A percentile compares a stretch with the other conserved stretches of the same genome.
Conservation (phyloP, 179 eudicot species). For the Silene noctiflora region DNA sequence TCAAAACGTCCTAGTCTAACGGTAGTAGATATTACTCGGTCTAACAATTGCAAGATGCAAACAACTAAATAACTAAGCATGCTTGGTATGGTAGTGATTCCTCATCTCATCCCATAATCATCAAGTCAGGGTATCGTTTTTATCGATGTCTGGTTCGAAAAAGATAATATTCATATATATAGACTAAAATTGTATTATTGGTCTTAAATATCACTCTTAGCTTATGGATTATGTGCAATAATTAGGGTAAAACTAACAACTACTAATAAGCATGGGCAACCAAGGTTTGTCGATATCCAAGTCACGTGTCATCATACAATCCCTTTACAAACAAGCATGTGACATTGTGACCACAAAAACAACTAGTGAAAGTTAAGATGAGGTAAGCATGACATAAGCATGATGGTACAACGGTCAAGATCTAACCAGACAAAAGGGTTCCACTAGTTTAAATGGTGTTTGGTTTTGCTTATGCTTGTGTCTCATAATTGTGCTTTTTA, state of each 20-base stretch:
- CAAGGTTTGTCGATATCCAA: background rate
- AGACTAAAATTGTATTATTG: background rate
- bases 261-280: no score
- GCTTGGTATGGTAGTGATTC: no score
- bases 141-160: no score
- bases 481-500: background rate
- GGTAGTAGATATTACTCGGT: no score
- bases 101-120: background rate
- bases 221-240: no score
- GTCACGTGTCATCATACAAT: background rate
- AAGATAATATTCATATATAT: background rate
- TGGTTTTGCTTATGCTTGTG: background rate
- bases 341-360: background rate
- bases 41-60: no score
- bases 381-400: slow-evolving; percentile 16
- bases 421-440: slow-evolving; percentile 19
- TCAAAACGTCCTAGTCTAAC: no score
- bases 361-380: background rate
- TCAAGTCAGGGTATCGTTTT: no score
- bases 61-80: no score
- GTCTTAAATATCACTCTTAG: no score
- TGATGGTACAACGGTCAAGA: slow-evolving; percentile 2
- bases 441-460: slow-evolving; percentile 7
- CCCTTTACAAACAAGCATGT: background rate
- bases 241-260: no score